These are phyloP conservation scores for Falciphora oryzae DNA, from an alignment of 2,329 filamentous ascomycete species.

Conservation along the genomic window DNA sequence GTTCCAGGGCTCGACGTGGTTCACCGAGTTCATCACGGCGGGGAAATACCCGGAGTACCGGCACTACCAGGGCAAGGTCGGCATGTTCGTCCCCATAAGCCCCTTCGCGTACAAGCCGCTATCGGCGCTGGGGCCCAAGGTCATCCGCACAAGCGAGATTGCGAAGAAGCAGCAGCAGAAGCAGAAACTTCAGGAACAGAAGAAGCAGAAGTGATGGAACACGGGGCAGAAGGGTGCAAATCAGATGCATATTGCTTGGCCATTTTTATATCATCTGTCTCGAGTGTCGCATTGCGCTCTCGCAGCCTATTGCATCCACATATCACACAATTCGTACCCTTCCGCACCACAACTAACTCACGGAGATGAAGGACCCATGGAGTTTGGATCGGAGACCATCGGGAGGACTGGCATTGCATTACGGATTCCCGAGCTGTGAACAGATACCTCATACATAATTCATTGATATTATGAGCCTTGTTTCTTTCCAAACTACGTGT, in stretches of 20 bases:
- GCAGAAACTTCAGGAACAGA: conserved; percentile 23
- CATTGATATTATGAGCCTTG: neutral
- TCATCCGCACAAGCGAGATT: conserved; percentile 46
- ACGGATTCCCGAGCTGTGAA: neutral
- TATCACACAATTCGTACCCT: neutral
- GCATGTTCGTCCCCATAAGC: conserved; percentile 69
- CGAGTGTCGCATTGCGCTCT: neutral
- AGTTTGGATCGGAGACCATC: neutral
- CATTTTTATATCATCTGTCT: neutral
- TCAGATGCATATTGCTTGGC: neutral
- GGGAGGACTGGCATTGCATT: neutral
- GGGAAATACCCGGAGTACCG: conserved; percentile 85
- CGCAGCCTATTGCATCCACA: neutral
- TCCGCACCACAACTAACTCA: neutral
- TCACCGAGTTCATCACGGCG: conserved; percentile 77
- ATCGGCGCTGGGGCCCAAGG: conserved; percentile 30
- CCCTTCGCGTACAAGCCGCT: conserved; percentile 35
- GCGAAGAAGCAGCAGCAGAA: conserved; percentile 35
- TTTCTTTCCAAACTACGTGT: neutral
- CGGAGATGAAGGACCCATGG: neutral
- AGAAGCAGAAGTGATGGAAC: conserved; percentile 15
- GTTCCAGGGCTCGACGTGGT: conserved; percentile 83
- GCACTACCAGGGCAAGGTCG: conserved; percentile 76
- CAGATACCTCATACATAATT: neutral
- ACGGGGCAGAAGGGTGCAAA: neutral